Conservation (phyloP, 169 alveolate genomes). For the Cryptosporidium ubiquitum region DNA sequence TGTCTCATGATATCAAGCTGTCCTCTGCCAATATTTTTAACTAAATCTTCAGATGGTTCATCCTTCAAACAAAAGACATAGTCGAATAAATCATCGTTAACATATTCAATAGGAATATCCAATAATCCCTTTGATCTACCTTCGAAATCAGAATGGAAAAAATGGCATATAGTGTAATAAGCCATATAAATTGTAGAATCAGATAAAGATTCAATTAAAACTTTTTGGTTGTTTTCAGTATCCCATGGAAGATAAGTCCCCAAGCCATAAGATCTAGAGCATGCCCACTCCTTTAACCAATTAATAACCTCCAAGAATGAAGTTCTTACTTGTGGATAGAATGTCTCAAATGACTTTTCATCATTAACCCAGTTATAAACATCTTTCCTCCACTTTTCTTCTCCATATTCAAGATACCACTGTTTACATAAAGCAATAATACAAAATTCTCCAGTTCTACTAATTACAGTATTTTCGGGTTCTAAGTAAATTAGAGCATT, state of each 20-base stretch:
- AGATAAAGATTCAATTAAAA: slow-evolving; percentile 96
- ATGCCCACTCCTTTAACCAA: slow-evolving; percentile 92
- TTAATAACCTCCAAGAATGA: slow-evolving; percentile 77
- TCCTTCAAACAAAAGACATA: slow-evolving; percentile 90
- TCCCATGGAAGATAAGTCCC: slow-evolving; percentile 98
- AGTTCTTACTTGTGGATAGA: slow-evolving; percentile 76
- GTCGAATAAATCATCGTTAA: slow-evolving; percentile 95
- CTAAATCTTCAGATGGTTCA: slow-evolving; percentile 82
- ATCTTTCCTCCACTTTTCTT: slow-evolving; percentile 93
- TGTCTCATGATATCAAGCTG: slow-evolving; percentile 86
- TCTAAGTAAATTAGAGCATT: slow-evolving; percentile 92
- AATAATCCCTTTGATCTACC: slow-evolving; percentile 89
- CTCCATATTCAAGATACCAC: slow-evolving; percentile 98
- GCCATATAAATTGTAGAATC: slow-evolving; percentile 99
- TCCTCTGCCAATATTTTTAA: slow-evolving; percentile 79
- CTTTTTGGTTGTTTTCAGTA: slow-evolving; percentile 82
- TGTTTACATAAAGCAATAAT: slow-evolving; percentile 95
- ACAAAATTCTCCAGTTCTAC: slow-evolving; percentile 96
- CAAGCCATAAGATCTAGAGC: slow-evolving; percentile 98
- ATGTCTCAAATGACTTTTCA: slow-evolving; percentile 74
- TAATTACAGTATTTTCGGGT: slow-evolving; percentile 95
- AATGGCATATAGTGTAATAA: slow-evolving; percentile 97
- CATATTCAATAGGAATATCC: slow-evolving; percentile 88
- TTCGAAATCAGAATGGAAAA: slow-evolving; percentile 91
- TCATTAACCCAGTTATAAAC: slow-evolving; percentile 90